Percentiles rank a stretch among this genome's conserved stretches.
phyloP scores from a whole-genome alignment of 768 basidiomycete species.

The Boletus reticuloceps region DNA sequence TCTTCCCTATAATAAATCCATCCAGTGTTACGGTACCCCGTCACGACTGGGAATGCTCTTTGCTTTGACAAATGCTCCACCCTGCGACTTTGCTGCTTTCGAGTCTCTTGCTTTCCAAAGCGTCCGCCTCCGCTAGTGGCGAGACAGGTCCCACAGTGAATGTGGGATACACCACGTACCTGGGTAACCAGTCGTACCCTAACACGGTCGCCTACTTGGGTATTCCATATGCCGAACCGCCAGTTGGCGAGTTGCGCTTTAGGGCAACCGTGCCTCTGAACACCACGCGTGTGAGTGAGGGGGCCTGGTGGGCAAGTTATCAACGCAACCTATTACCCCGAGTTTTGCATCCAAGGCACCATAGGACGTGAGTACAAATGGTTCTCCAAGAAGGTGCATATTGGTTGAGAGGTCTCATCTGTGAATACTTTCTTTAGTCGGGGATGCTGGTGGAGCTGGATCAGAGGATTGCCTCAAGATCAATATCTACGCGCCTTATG shows the following conservation, averaged over 20 bases:
- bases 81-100: neutral
- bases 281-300: slow-evolving; percentile 39
- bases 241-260: slow-evolving; percentile 39
- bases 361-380: slow-evolving; percentile 38
- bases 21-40: too few relatives aligned
- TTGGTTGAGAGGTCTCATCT: neutral
- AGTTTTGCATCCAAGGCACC: slow-evolving; percentile 60
- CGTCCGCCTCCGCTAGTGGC: slow-evolving; percentile 1
- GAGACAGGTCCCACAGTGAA: slow-evolving; percentile 41
- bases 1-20: too few relatives aligned
- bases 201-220: slow-evolving; percentile 57
- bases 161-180: slow-evolving; percentile 57
- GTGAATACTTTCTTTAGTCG: slow-evolving; percentile 29
- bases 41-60: too few relatives aligned
- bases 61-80: neutral
- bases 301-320: slow-evolving; percentile 39
- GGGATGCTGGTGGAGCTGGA: slow-evolving; percentile 61
- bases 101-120: slow-evolving; percentile 24
- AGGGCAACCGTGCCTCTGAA: slow-evolving; percentile 53
- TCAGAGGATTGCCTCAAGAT: slow-evolving; percentile 67
- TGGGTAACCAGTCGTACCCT: slow-evolving; percentile 49
- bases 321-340: slow-evolving; percentile 52
- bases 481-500: slow-evolving; percentile 59
- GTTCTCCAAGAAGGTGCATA: neutral
- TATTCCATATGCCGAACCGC: slow-evolving; percentile 43